These are phyloP conservation scores for Noccaea bulbosa DNA, from an alignment of 345 rosid genomes.

Conservation along the genomic window DNA sequence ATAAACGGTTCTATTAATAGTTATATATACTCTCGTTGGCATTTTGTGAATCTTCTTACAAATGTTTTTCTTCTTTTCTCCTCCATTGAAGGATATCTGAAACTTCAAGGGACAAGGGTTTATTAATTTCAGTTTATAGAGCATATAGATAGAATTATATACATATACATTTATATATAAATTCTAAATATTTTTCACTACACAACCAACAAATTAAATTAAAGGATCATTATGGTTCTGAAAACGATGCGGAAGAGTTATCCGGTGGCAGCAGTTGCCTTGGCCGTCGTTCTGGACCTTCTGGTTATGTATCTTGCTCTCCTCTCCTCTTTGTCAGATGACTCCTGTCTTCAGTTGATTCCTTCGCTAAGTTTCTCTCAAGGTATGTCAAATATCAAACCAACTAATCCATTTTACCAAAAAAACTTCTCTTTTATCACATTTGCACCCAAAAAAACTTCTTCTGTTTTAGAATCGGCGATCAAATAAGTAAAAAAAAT, in stretches of 20 bases:
- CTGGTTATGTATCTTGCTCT: constrained; percentile 20
- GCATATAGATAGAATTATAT: neutral
- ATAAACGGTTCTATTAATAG: neutral
- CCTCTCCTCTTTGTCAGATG: constrained; percentile 9
- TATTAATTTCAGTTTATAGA: neutral
- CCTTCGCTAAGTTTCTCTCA: constrained; percentile 8
- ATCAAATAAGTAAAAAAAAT: neutral
- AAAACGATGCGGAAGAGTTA: constrained; percentile 10
- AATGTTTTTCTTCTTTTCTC: constrained; percentile 11
- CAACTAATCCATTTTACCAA: neutral
- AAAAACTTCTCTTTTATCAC: no score
- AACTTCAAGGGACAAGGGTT: constrained; percentile 7
- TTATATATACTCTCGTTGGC: neutral
- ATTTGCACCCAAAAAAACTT: neutral
- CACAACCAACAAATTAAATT: neutral
- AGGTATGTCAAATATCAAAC: constrained; percentile 31
- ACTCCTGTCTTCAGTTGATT: constrained; percentile 6
- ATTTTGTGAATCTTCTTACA: neutral
- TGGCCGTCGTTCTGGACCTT: constrained; percentile 24
- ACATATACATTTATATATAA: neutral
- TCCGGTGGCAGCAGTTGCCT: constrained; percentile 8
- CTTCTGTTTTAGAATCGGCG: neutral
- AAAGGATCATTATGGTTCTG: constrained; percentile 19
- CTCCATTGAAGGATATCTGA: constrained; percentile 19
- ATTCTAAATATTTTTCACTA: neutral